These are phyloP conservation scores for Beauveria varroae DNA, from an alignment of 2,329 filamentous ascomycete species.

Conservation along the genomic window DNA sequence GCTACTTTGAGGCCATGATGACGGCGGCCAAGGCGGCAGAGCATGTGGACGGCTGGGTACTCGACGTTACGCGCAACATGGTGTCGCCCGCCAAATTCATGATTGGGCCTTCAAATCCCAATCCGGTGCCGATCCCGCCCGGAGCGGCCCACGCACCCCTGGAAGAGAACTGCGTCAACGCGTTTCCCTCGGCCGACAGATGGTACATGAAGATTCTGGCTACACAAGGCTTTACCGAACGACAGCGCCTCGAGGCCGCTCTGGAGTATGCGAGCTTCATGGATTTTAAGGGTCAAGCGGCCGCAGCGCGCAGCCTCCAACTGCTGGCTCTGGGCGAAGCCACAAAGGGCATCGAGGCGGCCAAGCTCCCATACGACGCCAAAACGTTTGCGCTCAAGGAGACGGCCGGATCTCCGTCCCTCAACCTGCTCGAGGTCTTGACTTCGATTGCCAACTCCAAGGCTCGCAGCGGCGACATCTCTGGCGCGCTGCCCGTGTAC, in stretches of 20 bases:
- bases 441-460: constrained; percentile 74
- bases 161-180: constrained; percentile 67
- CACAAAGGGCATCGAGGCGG: constrained; percentile 42
- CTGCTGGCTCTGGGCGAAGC: constrained; percentile 71
- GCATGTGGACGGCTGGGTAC: constrained; percentile 71
- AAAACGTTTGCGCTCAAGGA: constrained; percentile 58
- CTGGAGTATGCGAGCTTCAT: constrained; percentile 80
- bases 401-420: constrained; percentile 50
- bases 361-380: constrained; percentile 41
- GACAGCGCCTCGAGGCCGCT: constrained; percentile 74
- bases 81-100: constrained; percentile 68
- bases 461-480: constrained; percentile 59
- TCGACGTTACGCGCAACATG: constrained; percentile 57
- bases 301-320: constrained; percentile 65
- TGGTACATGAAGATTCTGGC: constrained; percentile 79
- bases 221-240: constrained; percentile 69
- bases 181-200: constrained; percentile 62
- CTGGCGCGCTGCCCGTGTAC: constrained; percentile 71
- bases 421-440: constrained; percentile 67
- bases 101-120: constrained; percentile 75
- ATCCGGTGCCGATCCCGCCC: constrained; percentile 63
- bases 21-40: constrained; percentile 69
- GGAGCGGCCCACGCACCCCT: constrained; percentile 55
- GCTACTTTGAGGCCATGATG: constrained; percentile 80
- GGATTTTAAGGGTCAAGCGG: constrained; percentile 62